Evolutionary conservation across 164 flowering plant species (phyloP).

Genomic region (Tetracentron sinense): DNA sequence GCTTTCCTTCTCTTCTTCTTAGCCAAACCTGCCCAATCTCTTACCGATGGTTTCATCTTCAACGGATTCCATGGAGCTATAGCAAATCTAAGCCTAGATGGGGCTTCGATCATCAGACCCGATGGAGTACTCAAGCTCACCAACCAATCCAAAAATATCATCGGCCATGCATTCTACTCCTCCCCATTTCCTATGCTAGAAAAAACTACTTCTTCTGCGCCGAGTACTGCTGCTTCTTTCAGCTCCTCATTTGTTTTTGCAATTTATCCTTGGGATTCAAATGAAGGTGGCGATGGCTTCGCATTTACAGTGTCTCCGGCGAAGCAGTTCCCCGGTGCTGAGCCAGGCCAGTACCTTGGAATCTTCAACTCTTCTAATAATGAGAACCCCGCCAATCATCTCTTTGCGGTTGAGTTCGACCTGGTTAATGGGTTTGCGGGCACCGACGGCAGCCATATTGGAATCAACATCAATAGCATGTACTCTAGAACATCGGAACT

Average conservation of each 20-base stretch:
- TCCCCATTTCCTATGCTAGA: constrained; percentile 22
- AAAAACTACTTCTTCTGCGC: background rate
- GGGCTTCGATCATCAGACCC: constrained; percentile 22
- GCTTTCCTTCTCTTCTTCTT: background rate
- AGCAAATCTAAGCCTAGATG: constrained; percentile 8
- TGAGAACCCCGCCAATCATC: constrained; percentile 24
- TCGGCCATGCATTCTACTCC: constrained; percentile 46
- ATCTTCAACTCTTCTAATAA: constrained; percentile 29
- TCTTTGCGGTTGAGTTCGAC: constrained; percentile 49
- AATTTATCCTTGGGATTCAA: constrained; percentile 23
- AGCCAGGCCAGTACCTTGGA: constrained; percentile 34
- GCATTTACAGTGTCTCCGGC: constrained; percentile 41
- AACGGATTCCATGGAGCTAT: constrained; percentile 26
- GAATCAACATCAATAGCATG: constrained; percentile 38
- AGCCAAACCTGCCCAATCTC: background rate
- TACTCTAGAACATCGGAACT: constrained; percentile 13
- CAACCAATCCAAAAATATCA: constrained; percentile 16
- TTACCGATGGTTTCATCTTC: constrained; percentile 17
- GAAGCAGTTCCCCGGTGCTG: constrained; percentile 22
- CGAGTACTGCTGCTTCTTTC: constrained; percentile 34
- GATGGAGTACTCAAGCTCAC: constrained; percentile 38
- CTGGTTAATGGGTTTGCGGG: constrained; percentile 34
- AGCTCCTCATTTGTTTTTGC: constrained; percentile 43
- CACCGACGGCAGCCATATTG: constrained; percentile 39
- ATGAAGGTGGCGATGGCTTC: constrained; percentile 42